Base-by-base conservation (phyloP, 2,329 filamentous ascomycete species). In the Xylaria sp. region DNA sequence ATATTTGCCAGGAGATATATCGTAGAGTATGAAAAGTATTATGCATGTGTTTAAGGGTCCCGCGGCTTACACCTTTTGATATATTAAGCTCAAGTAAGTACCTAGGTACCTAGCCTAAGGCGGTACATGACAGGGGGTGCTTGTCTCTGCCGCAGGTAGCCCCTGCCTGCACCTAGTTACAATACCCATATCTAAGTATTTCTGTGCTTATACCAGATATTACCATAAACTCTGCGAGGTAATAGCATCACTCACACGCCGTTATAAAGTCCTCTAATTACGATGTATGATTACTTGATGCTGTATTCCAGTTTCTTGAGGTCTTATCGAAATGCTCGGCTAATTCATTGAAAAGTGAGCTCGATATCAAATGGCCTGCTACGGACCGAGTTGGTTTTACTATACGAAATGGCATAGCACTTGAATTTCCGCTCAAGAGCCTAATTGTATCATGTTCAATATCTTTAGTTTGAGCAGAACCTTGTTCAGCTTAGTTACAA, bases 381-480 rank as follows among this genome's bases (percentile, higher is more conserved):
- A 46, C 7, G 18, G 7, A 46, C 15, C 41, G 15, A 46, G 41
- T 46, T 46, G 13, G 41, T 44, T 44, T 44, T 12, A 44, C 13
- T n/a, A 46, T 1, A 18, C 41, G 18, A 18, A 51, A 25, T 20
- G 20, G 7, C 54, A 6, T 6, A 51, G 46, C 54, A 39, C 52
- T 12, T 2, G n/a, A 48, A 55, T 50, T 31, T 25, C 25, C 39
- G 23, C 28, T 23, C 60, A 28, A 51, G 18, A 23, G 31, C 46
- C 46, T 50, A 50, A 12, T 52, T 18, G 46, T 54, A 58, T 63
- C 58, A 58, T 31, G 55, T 46, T 59, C 46, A 48, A 37, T 52
- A 31, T 23, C 1, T 46, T 58, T 34, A 46, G 54, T 34, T 54
- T 63, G 23, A 41, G 34, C 5, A 48, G n/a, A 23, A 37, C 39